Base-by-base conservation (phyloP, 2,329 filamentous ascomycete genomes). In the Hirsutella minnesotensis region DNA sequence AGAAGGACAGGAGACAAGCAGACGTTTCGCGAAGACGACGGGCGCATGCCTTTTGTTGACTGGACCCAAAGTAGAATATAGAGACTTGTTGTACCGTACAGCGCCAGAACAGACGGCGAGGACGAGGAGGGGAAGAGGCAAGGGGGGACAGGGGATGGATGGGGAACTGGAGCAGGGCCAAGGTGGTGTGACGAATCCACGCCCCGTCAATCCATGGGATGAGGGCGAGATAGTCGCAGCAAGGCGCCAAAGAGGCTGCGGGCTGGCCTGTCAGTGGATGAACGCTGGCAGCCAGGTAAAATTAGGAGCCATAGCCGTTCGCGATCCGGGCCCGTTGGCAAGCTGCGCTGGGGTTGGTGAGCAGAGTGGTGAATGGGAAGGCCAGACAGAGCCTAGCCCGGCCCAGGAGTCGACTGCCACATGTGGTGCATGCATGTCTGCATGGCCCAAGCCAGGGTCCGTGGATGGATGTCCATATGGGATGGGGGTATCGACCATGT, bases 201-300 rank as follows among this genome's bases (percentile, higher is more conserved):
- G 47, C 44, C 46, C 44, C 45, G 42, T 49, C 42, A 38, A 41
- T 16, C 33, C 43, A 38, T 38, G 39, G 22, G 30, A 16, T 3
- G 43, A 40, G 43, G 21, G 42, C 51, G 53, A 52, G 48, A 61
- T 56, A 62, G 58, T 60, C 58, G 60, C 60, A 65, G 60, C 53
- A 59, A 57, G 64, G 67, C 67, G 67, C 60, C 62, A 68, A 67
- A 54, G 52, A 49, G 53, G 56, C 52, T 9, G 3, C 56, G 57
- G 58, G 50, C 56, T 56, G 58, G 56, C 57, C 56, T 64, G 61
- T 65, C 58, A 67, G 57, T 68, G 67, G 67, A 62, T 56, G 60
- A 53, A 42, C 49, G 46, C 49, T 49, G 53, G 49, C 58, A 52
- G 48, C 53, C 57, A 61, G 64, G 65, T 68, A 63, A 68, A 66